A percentile compares a stretch with the other conserved stretches of the same genome.
These are phyloP conservation scores for Boeremia exigua DNA, from an alignment of 2,329 filamentous ascomycete species.

Conservation along the genomic window DNA sequence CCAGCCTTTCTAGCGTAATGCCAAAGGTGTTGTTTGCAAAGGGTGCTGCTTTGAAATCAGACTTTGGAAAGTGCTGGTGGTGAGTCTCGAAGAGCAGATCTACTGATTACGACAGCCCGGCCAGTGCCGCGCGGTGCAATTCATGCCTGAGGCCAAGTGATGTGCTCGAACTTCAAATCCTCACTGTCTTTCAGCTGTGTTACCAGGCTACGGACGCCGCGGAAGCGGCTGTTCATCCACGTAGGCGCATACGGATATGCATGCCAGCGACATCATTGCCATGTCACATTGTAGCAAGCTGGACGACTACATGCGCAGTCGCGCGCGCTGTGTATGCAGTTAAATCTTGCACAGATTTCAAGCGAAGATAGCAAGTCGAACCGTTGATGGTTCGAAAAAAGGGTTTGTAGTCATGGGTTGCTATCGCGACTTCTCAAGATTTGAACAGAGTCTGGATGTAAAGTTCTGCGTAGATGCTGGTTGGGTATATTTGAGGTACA, in stretches of 20 bases:
- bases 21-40: slow-evolving; percentile 3
- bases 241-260: neutral
- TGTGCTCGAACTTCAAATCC: too few species aligned
- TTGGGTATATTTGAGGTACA: too few species aligned
- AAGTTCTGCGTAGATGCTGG: too few species aligned
- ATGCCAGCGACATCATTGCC: neutral
- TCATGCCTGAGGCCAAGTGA: neutral
- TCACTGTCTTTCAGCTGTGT: too few species aligned
- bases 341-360: neutral
- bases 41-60: slow-evolving; percentile 17
- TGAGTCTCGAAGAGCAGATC: neutral
- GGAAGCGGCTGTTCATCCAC: too few species aligned
- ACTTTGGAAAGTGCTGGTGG: neutral
- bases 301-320: neutral
- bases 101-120: neutral
- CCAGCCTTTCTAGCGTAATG: slow-evolving; percentile 6
- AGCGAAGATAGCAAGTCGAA: neutral
- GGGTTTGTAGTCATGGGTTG: too few species aligned
- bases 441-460: too few species aligned
- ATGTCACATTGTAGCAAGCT: neutral
- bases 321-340: neutral
- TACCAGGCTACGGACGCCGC: too few species aligned
- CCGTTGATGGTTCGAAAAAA: too few species aligned
- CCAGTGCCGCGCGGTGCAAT: neutral
- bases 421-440: too few species aligned